Conservation (phyloP, 108 stramenopile species). For the Discostella pseudostelligera region DNA sequence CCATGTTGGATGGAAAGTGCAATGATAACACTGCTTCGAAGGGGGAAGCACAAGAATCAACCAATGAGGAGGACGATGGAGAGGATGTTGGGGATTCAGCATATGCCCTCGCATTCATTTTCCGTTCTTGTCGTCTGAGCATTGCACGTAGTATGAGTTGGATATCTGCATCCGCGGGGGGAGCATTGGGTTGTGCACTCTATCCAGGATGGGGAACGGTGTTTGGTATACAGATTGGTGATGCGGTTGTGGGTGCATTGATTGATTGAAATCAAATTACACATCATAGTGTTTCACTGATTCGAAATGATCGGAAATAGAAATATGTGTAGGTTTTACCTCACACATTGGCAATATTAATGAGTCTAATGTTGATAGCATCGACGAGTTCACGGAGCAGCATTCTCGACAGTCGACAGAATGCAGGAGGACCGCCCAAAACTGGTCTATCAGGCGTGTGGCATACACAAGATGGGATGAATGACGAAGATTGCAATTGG, state of each 20-base stretch:
- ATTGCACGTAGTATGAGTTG: conserved; percentile 33
- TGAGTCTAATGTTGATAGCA: too few relatives aligned
- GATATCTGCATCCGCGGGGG: conserved; percentile 42
- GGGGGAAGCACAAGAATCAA: background rate
- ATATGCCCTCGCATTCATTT: conserved; percentile 33
- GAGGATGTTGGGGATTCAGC: conserved; percentile 35
- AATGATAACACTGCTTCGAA: background rate
- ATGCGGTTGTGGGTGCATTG: conserved; percentile 34
- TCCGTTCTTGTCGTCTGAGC: conserved; percentile 31
- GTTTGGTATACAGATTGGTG: conserved; percentile 40
- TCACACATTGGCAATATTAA: too few relatives aligned
- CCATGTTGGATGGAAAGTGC: background rate
- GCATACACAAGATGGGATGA: too few relatives aligned
- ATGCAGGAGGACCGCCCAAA: too few relatives aligned
- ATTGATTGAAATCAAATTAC: too few relatives aligned
- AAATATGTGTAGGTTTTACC: too few relatives aligned
- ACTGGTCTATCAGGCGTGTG: too few relatives aligned
- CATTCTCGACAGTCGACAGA: too few relatives aligned
- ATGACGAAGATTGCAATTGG: too few relatives aligned
- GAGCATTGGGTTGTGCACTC: conserved; percentile 33
- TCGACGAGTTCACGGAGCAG: too few relatives aligned
- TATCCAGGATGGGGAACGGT: conserved; percentile 50
- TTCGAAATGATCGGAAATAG: too few relatives aligned
- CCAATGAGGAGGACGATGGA: conserved; percentile 7
- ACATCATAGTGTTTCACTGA: too few relatives aligned